A percentile compares a stretch with the other conserved stretches of the same genome.
Conservation (phyloP, 495 filamentous ascomycete genomes). For the Thozetella sp. region DNA sequence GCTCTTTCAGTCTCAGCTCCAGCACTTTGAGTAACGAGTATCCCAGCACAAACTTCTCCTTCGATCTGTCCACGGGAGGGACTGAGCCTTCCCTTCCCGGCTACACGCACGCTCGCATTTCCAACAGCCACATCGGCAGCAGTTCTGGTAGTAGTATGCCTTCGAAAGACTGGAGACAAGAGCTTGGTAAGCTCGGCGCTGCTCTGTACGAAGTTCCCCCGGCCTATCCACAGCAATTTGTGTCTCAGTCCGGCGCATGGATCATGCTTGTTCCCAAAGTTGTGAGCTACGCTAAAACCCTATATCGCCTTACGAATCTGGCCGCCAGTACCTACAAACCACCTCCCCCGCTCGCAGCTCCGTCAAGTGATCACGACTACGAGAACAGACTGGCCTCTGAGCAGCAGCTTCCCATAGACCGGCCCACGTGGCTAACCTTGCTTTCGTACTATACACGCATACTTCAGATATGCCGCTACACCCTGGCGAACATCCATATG, state of each 20-base stretch:
- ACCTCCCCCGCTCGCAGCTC: background rate
- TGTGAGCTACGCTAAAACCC: background rate
- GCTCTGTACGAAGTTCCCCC: background rate
- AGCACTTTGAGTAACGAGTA: background rate
- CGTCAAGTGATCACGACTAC: background rate
- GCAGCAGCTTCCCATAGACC: background rate
- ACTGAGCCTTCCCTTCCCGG: background rate
- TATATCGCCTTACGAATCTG: background rate
- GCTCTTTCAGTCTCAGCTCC: background rate
- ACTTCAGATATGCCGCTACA: background rate
- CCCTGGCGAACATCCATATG: background rate
- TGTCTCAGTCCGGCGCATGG: background rate
- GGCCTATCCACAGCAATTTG: background rate
- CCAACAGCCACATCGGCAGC: background rate
- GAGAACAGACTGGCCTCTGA: background rate
- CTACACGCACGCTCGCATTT: background rate
- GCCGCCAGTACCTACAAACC: background rate
- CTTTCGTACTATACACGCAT: background rate
- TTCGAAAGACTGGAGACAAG: background rate
- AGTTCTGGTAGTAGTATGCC: background rate
- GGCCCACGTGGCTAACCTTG: background rate
- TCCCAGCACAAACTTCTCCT: background rate
- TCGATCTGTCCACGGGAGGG: background rate
- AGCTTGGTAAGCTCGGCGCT: background rate
- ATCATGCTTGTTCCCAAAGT: background rate